Percentiles rank a stretch among this genome's conserved stretches.
Conservation (phyloP, 2,329 filamentous ascomycete species). For the Metarhizium guizhouense region DNA sequence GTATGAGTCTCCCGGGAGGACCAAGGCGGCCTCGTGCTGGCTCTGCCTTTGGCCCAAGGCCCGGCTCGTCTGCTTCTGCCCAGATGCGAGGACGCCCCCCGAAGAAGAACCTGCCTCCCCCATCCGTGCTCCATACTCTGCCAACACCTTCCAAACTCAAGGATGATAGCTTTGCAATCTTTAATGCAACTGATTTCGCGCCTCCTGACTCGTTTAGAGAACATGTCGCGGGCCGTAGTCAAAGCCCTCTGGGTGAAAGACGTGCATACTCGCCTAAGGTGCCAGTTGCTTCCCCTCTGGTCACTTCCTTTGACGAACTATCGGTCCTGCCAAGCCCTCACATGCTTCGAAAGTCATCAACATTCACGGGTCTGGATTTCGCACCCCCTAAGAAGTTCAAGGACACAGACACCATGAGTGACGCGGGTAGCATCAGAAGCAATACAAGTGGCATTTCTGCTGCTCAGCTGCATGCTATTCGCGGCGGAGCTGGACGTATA, state of each 20-base stretch:
- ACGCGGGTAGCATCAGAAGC: conserved; percentile 56
- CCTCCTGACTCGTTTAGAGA: conserved; percentile 63
- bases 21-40: conserved; percentile 48
- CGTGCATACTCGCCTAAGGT: conserved; percentile 68
- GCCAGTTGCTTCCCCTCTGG: conserved; percentile 68
- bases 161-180: conserved; percentile 67
- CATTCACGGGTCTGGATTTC: conserved; percentile 74
- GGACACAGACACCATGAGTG: conserved; percentile 51
- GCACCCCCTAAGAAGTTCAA: conserved; percentile 68
- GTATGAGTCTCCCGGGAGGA: conserved; percentile 35
- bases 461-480: conserved; percentile 60
- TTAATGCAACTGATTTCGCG: conserved; percentile 72
- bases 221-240: conserved; percentile 57
- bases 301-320: conserved; percentile 80
- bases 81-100: conserved; percentile 28
- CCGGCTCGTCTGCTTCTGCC: conserved; percentile 56
- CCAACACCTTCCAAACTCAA: conserved; percentile 79
- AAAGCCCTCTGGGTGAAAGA: conserved; percentile 55
- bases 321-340: conserved; percentile 81
- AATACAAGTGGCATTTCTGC: conserved; percentile 67
- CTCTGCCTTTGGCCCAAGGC: conserved; percentile 26
- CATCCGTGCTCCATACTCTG: conserved; percentile 61
- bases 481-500: conserved; percentile 75
- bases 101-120: conserved; percentile 55
- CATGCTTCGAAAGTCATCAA: conserved; percentile 64